These are phyloP conservation scores for Tolypocladium ovalisporum DNA, from an alignment of 2,329 filamentous ascomycete genomes.

Conservation along the genomic window DNA sequence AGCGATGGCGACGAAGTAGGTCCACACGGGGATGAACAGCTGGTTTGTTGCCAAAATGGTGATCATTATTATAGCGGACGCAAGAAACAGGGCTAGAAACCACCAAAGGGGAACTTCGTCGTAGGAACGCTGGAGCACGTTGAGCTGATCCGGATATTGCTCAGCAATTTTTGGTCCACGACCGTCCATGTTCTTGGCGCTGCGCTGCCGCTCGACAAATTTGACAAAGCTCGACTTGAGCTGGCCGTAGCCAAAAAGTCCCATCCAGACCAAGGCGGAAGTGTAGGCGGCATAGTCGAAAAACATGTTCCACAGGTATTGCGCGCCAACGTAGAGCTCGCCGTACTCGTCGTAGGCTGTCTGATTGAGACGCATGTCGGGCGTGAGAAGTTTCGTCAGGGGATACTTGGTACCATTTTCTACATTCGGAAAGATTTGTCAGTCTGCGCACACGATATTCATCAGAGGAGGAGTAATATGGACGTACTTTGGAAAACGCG, in stretches of 20 bases:
- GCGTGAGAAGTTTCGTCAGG: slow-evolving; percentile 19
- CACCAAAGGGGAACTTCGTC: slow-evolving; percentile 49
- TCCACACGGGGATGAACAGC: slow-evolving; percentile 49
- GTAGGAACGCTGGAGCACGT: slow-evolving; percentile 45
- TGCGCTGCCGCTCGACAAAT: slow-evolving; percentile 23
- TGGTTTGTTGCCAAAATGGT: slow-evolving; percentile 37
- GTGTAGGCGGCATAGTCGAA: slow-evolving; percentile 50
- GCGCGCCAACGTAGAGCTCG: slow-evolving; percentile 45
- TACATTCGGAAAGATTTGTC: not conserved
- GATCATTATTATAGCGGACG: slow-evolving; percentile 36
- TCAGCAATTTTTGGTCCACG: slow-evolving; percentile 30
- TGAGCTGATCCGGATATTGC: slow-evolving; percentile 48
- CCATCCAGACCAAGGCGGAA: slow-evolving; percentile 48
- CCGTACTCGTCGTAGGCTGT: slow-evolving; percentile 37
- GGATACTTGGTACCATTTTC: slow-evolving; percentile 24
- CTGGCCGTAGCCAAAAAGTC: slow-evolving; percentile 40
- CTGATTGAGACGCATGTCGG: slow-evolving; percentile 31
- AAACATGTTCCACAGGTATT: slow-evolving; percentile 47
- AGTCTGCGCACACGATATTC: not conserved
- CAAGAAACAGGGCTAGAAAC: slow-evolving; percentile 39
- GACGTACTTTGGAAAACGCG: slow-evolving; percentile 29
- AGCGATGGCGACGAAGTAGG: slow-evolving; percentile 44
- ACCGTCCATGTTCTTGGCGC: slow-evolving; percentile 15
- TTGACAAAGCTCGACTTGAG: slow-evolving; percentile 33
- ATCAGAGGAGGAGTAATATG: too few relatives aligned